Base-by-base conservation (phyloP, 257 asterid genomes). In the Schizonepeta tenuifolia region DNA sequence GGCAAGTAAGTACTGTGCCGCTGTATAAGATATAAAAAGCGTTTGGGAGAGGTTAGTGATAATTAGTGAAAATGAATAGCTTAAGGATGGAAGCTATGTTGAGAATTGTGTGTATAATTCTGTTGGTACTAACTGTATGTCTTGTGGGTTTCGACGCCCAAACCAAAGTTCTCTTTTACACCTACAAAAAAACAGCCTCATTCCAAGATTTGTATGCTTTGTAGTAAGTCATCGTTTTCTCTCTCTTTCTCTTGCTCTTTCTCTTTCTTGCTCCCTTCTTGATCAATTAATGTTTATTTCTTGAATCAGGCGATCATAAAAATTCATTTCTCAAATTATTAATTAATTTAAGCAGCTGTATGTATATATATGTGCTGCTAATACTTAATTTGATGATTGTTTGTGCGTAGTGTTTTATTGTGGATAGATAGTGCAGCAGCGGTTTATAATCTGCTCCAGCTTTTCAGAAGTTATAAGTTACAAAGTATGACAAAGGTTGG, bases 371-470 rank as follows among this genome's bases (percentile, higher is more conserved):
- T 28, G 33, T 44, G 21, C 6, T 15, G 1, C n/a, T n/a, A 14
- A 5, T 28, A 20, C n/a, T 24, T 24, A 24, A 24, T 55, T 18
- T 15, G 33, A 21, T 6, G 60, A 36, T n/a, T 14, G 6, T 31
- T 31, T 31, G 22, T 5, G 20, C 18, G 20, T 50, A 85, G 96
- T 76, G 75, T 71, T 36, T 49, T 85, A 59, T 91, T 92, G 70
- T 84, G 92, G 83, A 64, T 90, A 20, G 84, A 77, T 67, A 58
- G 57, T 55, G 94, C 81, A 2, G 96, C 83, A 38, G 96, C 96
- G 56, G 82, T 66, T 38, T 90, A 87, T 68, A 86, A 75, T 79
- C 73, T 80, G 66, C 77, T 90, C 11, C 98, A 82, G 46, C 55
- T 90, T 10, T 17, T 86, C 59, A 79, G 86, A 71, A 38, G 75